phyloP scores from a whole-genome alignment of 1,139 yeast species.

The Hyphopichia burtonii region DNA sequence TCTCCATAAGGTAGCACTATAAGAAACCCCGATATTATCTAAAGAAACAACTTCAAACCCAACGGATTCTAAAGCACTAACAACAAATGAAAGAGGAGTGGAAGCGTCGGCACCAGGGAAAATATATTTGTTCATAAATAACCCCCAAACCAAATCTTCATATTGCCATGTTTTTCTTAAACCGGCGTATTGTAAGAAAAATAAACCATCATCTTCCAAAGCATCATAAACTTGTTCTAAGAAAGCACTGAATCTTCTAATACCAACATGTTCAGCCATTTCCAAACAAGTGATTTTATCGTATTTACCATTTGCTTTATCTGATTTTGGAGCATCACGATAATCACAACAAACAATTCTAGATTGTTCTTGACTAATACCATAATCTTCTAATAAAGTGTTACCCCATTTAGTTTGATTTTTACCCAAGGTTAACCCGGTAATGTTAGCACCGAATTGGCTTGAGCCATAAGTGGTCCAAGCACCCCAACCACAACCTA shows the following conservation, averaged over 20 bases:
- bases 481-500: conserved; percentile 98
- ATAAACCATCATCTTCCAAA: conserved; percentile 88
- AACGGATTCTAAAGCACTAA: conserved; percentile 72
- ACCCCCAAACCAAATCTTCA: conserved; percentile 92
- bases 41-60: conserved; percentile 84
- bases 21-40: conserved; percentile 91
- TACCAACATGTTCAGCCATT: conserved; percentile 97
- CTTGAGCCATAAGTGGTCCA: conserved; percentile 82
- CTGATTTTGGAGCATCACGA: conserved; percentile 83
- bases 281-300: conserved; percentile 89
- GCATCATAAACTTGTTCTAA: conserved; percentile 78
- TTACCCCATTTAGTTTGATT: conserved; percentile 94
- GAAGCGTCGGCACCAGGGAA: conserved; percentile 99
- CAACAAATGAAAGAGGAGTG: conserved; percentile 85
- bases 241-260: conserved; percentile 76
- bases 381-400: conserved; percentile 64
- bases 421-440: conserved; percentile 86
- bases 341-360: conserved; percentile 81
- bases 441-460: conserved; percentile 80
- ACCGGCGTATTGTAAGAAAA: conserved; percentile 88
- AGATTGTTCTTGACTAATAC: conserved; percentile 66
- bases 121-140: conserved; percentile 93
- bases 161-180: conserved; percentile 92
- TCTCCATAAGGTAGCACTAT: conserved; percentile 88
- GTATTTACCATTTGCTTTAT: conserved; percentile 58